These are phyloP conservation scores for Penicillium psychrosexuale DNA, from an alignment of 2,329 filamentous ascomycete genomes.

Conservation along the genomic window DNA sequence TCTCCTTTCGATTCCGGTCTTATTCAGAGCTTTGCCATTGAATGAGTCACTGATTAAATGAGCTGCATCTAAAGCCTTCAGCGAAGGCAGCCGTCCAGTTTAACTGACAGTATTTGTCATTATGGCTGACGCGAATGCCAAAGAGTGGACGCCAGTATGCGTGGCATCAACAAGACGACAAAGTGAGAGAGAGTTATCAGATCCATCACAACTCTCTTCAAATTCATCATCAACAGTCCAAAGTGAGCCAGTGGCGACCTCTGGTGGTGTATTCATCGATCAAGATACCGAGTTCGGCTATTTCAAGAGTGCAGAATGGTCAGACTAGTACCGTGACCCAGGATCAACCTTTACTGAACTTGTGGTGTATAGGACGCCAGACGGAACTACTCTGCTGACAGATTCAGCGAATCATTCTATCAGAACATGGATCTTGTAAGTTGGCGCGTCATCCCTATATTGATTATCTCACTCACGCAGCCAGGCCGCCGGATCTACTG, in stretches of 20 bases:
- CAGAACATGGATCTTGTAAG: constrained; percentile 55
- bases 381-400: constrained; percentile 58
- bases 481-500: constrained; percentile 49
- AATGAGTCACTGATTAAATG: background rate
- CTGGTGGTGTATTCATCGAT: no score
- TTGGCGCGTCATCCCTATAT: background rate
- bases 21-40: background rate
- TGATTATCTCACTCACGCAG: constrained; percentile 7
- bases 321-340: constrained; percentile 5
- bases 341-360: constrained; percentile 2
- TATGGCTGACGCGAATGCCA: constrained; percentile 11
- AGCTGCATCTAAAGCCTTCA: background rate
- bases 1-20: background rate
- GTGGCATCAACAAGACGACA: constrained; percentile 26
- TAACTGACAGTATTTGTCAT: background rate
- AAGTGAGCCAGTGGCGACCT: background rate
- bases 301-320: constrained; percentile 50
- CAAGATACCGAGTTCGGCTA: constrained; percentile 25
- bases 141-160: constrained; percentile 21
- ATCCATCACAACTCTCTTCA: background rate
- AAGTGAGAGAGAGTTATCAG: background rate
- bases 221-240: background rate
- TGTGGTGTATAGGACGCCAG: constrained; percentile 44
- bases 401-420: constrained; percentile 51
- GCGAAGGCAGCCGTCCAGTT: background rate